phyloP scores from a whole-genome alignment of 1,284 basidiomycete genomes.

The Moniliophthora roreri region DNA sequence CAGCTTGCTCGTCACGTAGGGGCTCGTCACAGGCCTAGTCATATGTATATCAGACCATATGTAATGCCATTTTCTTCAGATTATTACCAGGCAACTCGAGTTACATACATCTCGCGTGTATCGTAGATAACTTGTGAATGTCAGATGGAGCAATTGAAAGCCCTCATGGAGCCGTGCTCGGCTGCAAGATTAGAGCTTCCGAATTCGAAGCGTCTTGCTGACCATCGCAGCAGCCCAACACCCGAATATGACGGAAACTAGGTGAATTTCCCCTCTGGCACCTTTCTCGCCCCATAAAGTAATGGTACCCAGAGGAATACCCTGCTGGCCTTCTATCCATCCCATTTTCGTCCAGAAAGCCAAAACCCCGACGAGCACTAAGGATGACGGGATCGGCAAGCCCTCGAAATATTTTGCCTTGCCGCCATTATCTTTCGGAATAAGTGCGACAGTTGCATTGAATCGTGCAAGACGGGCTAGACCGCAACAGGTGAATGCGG shows the following conservation, averaged over 20 bases:
- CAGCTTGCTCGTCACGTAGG: too few relatives aligned
- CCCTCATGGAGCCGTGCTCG: background rate
- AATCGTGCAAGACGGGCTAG: conserved; percentile 96
- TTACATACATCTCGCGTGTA: conserved; percentile 1
- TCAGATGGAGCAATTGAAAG: background rate
- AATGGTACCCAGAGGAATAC: conserved; percentile 74
- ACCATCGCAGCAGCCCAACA: conserved; percentile 93
- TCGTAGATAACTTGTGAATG: background rate
- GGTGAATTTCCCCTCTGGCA: conserved; percentile 80
- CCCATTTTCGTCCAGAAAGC: conserved; percentile 84
- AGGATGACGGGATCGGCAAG: conserved; percentile 91
- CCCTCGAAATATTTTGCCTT: conserved; percentile 98
- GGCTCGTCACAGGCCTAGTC: too few relatives aligned
- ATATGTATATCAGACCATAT: too few relatives aligned
- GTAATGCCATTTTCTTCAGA: too few relatives aligned
- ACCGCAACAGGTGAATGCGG: conserved; percentile 93
- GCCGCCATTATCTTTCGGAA: conserved; percentile 86
- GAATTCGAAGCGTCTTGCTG: conserved; percentile 88
- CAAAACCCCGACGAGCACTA: conserved; percentile 80
- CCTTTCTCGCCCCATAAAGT: conserved; percentile 72
- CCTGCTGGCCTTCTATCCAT: conserved; percentile 76
- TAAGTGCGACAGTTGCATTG: conserved; percentile 95
- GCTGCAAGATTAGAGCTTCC: conserved; percentile 56
- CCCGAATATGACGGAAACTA: conserved; percentile 71
- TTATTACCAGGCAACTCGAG: too few relatives aligned